Conservation (phyloP, 768 basidiomycete species). For the Tulasnella sp. region DNA sequence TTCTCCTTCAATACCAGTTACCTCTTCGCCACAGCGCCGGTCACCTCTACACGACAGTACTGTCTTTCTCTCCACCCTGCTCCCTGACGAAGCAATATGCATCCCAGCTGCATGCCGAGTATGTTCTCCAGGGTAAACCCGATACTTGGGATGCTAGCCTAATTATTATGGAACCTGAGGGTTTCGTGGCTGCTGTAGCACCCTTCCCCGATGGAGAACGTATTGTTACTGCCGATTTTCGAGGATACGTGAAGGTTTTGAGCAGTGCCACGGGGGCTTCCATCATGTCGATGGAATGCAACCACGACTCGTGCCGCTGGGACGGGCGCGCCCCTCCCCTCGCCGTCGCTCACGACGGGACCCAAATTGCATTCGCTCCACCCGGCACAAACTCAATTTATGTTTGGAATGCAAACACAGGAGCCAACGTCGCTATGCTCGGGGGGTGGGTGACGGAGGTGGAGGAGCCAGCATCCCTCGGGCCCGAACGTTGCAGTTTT, state of each 20-base stretch:
- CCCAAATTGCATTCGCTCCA: background rate
- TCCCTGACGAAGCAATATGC: background rate
- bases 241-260: background rate
- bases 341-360: background rate
- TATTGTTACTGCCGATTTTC: background rate
- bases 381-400: background rate
- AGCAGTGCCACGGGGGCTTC: background rate
- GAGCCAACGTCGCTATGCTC: background rate
- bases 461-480: too few species aligned
- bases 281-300: background rate
- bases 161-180: background rate
- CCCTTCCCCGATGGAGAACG: background rate
- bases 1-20: background rate
- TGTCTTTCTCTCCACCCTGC: constrained; percentile 20
- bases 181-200: background rate
- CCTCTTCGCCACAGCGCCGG: constrained; percentile 11
- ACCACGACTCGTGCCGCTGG: background rate
- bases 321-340: background rate
- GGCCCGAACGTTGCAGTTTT: too few species aligned
- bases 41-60: background rate
- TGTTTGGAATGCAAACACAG: constrained; percentile 14
- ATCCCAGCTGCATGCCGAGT: background rate
- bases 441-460: background rate
- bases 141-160: background rate
- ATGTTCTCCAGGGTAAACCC: background rate